These are phyloP conservation scores for Apiotrichum sp. DNA, from an alignment of 1,284 basidiomycete species.

Conservation along the genomic window DNA sequence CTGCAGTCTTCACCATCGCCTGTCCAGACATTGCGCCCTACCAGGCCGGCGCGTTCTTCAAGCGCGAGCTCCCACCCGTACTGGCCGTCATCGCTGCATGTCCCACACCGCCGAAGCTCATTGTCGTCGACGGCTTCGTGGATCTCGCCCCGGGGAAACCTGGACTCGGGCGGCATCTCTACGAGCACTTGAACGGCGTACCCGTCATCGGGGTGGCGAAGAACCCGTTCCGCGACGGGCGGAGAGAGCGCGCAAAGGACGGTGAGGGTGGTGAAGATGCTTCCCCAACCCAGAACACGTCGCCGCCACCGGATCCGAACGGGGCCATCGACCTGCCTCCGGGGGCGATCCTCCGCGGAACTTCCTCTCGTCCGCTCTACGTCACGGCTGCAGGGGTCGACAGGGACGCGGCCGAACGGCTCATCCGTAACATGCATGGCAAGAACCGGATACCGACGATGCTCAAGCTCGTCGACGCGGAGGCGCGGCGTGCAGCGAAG, in stretches of 20 bases:
- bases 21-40: background rate
- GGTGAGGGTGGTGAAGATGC: no score
- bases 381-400: background rate
- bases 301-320: no score
- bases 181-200: background rate
- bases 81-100: background rate
- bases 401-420: background rate
- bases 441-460: constrained; percentile 1
- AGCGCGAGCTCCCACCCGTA: constrained; percentile 4
- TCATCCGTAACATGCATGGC: background rate
- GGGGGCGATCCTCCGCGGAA: background rate
- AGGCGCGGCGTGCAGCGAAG: background rate
- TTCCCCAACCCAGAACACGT: no score
- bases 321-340: background rate
- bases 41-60: constrained; percentile 1
- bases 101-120: background rate
- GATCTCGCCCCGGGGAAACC: background rate
- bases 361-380: background rate
- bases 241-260: background rate
- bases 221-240: background rate
- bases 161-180: constrained; percentile 1
- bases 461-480: constrained; percentile 4
- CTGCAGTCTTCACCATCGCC: background rate
- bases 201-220: constrained; percentile 3
- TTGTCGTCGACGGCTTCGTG: constrained; percentile 5